Conservation (phyloP, 1,284 basidiomycete species). For the Moesziomyces antarcticus region DNA sequence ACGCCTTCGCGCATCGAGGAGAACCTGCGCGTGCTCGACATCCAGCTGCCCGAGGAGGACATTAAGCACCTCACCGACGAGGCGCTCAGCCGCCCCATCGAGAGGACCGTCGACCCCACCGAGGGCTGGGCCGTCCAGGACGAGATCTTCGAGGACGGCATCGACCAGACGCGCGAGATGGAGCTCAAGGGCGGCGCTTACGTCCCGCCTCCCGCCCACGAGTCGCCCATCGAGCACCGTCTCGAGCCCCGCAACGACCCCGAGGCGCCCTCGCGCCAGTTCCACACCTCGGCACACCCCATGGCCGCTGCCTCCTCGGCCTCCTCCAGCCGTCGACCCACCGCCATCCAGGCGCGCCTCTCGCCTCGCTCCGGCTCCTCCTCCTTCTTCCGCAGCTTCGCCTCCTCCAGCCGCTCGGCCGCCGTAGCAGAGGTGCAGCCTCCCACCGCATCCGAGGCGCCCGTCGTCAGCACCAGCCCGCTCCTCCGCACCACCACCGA, state of each 20-base stretch:
- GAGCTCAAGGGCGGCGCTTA: conserved; percentile 49
- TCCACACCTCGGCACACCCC: conserved; percentile 47
- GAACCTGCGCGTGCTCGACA: conserved; percentile 46
- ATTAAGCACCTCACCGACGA: conserved; percentile 58
- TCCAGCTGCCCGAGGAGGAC: conserved; percentile 51
- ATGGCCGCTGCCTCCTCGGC: conserved; percentile 17
- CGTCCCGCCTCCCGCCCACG: conserved; percentile 50
- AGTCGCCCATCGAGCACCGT: conserved; percentile 50
- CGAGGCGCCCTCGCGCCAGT: conserved; percentile 24
- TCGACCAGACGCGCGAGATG: conserved; percentile 56
- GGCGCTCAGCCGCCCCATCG: conserved; percentile 50
- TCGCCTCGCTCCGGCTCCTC: background rate
- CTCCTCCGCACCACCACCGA: conserved; percentile 50
- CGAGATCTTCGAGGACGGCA: conserved; percentile 62
- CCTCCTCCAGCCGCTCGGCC: conserved; percentile 35
- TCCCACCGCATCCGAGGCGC: conserved; percentile 31
- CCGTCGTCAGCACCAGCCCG: conserved; percentile 39
- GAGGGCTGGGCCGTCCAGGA: conserved; percentile 55
- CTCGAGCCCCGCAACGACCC: conserved; percentile 61
- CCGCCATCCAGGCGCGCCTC: conserved; percentile 45
- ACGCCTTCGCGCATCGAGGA: conserved; percentile 54
- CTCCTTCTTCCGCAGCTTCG: conserved; percentile 50
- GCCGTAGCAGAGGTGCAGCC: conserved; percentile 37
- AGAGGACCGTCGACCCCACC: conserved; percentile 58
- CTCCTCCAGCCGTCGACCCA: conserved; percentile 31